Conservation (phyloP, 1,284 basidiomycete genomes). For the Sporisorium reilianum region DNA sequence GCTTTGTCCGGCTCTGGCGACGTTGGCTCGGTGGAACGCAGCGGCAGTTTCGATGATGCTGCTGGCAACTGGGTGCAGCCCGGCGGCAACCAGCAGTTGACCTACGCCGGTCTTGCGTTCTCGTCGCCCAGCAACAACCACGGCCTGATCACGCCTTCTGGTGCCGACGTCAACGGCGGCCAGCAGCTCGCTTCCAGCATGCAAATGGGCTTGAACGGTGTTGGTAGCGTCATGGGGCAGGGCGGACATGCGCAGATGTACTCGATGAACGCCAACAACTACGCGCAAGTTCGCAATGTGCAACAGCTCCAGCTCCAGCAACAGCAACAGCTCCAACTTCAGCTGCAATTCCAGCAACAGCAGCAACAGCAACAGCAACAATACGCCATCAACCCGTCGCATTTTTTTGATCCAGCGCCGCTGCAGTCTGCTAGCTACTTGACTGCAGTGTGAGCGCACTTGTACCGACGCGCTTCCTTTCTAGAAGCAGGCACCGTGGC, state of each 20-base stretch:
- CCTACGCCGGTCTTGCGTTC: conserved; percentile 36
- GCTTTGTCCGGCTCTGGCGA: conserved; percentile 37
- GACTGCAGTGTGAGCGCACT: conserved; percentile 49
- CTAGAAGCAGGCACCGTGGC: not conserved
- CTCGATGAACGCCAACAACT: conserved; percentile 30
- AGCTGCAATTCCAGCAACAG: conserved; percentile 26
- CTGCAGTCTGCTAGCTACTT: conserved; percentile 54
- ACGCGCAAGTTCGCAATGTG: conserved; percentile 29
- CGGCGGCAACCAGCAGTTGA: conserved; percentile 19
- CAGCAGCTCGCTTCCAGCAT: conserved; percentile 13
- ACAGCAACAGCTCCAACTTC: conserved; percentile 25
- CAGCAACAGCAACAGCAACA: conserved; percentile 33
- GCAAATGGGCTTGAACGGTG: conserved; percentile 9
- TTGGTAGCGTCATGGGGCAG: conserved; percentile 16
- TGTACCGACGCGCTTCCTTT: not conserved
- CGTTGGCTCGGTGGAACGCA: conserved; percentile 16
- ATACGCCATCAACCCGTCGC: conserved; percentile 28
- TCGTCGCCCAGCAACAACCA: conserved; percentile 21
- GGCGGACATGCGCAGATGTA: conserved; percentile 29
- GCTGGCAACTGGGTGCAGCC: conserved; percentile 31
- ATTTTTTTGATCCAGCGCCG: conserved; percentile 54
- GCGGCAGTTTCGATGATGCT: conserved; percentile 17
- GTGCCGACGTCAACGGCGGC: conserved; percentile 7
- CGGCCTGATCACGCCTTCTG: conserved; percentile 14
- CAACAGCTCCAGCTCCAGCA: conserved; percentile 41